Evolutionary conservation across 1,284 basidiomycete genomes (phyloP).

Genomic region (Ceratobasidium sp.): DNA sequence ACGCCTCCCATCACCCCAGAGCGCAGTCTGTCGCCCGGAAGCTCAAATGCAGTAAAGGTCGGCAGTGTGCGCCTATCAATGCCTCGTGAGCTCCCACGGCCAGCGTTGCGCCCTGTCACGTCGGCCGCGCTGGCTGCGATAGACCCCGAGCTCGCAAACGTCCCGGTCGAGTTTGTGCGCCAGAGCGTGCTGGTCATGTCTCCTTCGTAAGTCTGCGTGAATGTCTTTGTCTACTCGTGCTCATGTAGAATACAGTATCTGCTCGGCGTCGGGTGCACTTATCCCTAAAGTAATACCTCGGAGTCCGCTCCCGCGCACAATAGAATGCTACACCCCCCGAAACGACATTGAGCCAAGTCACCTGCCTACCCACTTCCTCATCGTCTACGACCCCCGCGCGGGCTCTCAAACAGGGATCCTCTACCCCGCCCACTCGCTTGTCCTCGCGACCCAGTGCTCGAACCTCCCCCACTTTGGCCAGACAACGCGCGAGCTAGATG

Average conservation of each 20-base stretch:
- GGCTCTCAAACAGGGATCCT: conserved; percentile 2
- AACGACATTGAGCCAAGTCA: not conserved
- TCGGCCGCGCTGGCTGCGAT: conserved; percentile 51
- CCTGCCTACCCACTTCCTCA: conserved; percentile 27
- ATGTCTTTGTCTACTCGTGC: no score
- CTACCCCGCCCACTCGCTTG: conserved; percentile 31
- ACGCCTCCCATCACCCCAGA: conserved; percentile 27
- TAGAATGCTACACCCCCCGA: not conserved
- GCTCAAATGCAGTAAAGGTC: not conserved
- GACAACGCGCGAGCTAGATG: conserved; percentile 16
- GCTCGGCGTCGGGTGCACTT: not conserved
- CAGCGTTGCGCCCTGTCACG: conserved; percentile 51
- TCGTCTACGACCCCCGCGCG: conserved; percentile 16
- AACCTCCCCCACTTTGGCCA: not conserved
- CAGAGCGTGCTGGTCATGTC: conserved; percentile 48
- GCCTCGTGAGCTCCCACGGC: conserved; percentile 55
- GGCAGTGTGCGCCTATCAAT: conserved; percentile 8
- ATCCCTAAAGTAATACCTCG: not conserved
- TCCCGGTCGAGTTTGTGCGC: conserved; percentile 56
- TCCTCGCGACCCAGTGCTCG: conserved; percentile 29
- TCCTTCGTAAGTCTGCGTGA: conserved; percentile 7
- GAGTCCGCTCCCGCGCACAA: conserved; percentile 13
- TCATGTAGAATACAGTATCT: conserved; percentile 15
- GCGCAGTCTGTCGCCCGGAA: not conserved
- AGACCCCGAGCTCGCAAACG: conserved; percentile 53